A percentile compares a stretch with the other conserved stretches of the same genome.
Conservation (phyloP, 2,329 filamentous ascomycete genomes). For the Paraphaeosphaeria minitans region DNA sequence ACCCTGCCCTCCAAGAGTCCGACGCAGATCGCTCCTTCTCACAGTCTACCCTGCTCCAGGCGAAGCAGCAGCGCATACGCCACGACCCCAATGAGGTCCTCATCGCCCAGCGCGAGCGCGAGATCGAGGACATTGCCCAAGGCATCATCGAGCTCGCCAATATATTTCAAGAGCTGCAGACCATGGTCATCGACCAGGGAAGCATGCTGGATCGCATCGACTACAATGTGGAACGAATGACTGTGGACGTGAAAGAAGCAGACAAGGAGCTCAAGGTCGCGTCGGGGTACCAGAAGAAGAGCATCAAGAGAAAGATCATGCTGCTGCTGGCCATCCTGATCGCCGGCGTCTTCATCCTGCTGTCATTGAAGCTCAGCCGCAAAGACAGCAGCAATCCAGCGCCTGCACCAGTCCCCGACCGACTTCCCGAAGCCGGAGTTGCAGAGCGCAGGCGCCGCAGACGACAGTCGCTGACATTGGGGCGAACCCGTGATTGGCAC, state of each 20-base stretch:
- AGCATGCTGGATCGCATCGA: conserved; percentile 59
- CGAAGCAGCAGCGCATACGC: conserved; percentile 65
- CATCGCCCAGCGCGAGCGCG: conserved; percentile 89
- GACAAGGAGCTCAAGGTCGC: conserved; percentile 90
- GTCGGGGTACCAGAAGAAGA: conserved; percentile 84
- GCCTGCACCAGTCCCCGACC: conserved; percentile 26
- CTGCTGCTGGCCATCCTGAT: conserved; percentile 85
- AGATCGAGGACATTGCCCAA: conserved; percentile 97
- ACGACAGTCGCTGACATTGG: conserved; percentile 22
- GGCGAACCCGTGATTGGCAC: conserved; percentile 39
- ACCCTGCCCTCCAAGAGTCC: conserved; percentile 84
- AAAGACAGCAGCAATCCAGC: conserved; percentile 37
- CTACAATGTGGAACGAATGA: conserved; percentile 96
- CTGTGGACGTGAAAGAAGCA: conserved; percentile 88
- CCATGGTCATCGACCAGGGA: conserved; percentile 71
- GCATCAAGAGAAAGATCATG: conserved; percentile 91
- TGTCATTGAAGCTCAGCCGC: conserved; percentile 75
- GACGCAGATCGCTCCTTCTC: conserved; percentile 93
- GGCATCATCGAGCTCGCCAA: conserved; percentile 97
- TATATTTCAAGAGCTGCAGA: conserved; percentile 94
- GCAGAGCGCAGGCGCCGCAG: conserved; percentile 14
- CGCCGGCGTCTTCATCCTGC: conserved; percentile 82
- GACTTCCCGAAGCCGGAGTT: conserved; percentile 22
- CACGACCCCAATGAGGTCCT: conserved; percentile 73
- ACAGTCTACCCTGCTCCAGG: conserved; percentile 83